These are phyloP conservation scores for Apostasia ramifera DNA, from an alignment of 106 monocot species.

Conservation along the genomic window DNA sequence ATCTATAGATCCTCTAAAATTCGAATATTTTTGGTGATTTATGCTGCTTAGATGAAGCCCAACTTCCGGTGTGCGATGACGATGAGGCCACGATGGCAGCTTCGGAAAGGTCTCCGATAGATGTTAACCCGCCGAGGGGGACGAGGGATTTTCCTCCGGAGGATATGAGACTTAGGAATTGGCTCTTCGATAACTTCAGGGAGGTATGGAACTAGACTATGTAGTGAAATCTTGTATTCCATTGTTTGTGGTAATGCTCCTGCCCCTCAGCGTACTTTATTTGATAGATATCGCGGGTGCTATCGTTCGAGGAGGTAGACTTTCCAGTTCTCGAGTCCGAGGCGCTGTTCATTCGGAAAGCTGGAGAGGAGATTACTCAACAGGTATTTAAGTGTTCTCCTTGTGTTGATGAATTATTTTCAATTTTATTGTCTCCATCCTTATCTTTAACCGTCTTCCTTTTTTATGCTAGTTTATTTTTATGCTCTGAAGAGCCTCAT, in stretches of 20 bases:
- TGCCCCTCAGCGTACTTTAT: neutral
- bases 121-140: slow-evolving; percentile 88
- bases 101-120: slow-evolving; percentile 31
- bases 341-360: slow-evolving; percentile 91
- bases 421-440: neutral
- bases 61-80: slow-evolving; percentile 7
- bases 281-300: slow-evolving; percentile 66
- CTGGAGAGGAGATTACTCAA: slow-evolving; percentile 97
- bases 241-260: slow-evolving; percentile 26
- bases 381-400: slow-evolving; percentile 31
- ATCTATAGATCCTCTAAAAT: too few relatives aligned
- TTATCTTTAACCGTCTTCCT: neutral
- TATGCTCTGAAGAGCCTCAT: too few relatives aligned
- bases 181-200: slow-evolving; percentile 87
- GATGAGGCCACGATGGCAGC: neutral
- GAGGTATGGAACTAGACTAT: slow-evolving; percentile 37
- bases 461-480: too few relatives aligned
- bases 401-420: too few relatives aligned
- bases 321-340: slow-evolving; percentile 98
- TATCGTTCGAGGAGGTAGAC: slow-evolving; percentile 95
- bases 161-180: slow-evolving; percentile 82
- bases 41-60: slow-evolving; percentile 24
- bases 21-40: neutral
- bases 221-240: neutral
- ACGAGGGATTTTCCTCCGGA: slow-evolving; percentile 92